Base-by-base conservation (phyloP, 257 asterid genomes). In the Fraxinus excelsior region DNA sequence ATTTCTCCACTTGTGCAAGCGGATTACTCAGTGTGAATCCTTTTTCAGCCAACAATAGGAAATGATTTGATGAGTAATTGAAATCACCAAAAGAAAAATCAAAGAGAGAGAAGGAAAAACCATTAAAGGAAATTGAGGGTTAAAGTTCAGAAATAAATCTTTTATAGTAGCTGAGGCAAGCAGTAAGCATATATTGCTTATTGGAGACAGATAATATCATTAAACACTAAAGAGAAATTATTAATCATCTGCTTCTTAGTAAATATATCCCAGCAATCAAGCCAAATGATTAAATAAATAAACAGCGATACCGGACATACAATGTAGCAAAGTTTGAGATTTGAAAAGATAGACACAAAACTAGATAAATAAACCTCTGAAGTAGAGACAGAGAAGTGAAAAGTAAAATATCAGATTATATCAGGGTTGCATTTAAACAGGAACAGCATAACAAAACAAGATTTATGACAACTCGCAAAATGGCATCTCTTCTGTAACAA, bases 1-100 rank as follows among this genome's bases (percentile, higher is more conserved):
- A 95, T 95, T 72, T 72, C 64, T 72, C 80, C 69, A 69, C 79
- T 70, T 38, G 77, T 82, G 66, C 83, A 42, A 78, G 53, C 64
- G 23, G 79, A 84, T 67, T 67, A 65, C 23, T 66, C n/a, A n/a
- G 73, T 21, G 29, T 40, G 67, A 81, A 76, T 42, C 70, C 77
- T 40, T 70, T 58, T 58, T 46, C 9, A 38, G 31, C n/a, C 72
- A 32, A 77, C 51, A 51, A 31, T 70, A 29, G 65, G 53, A 19
- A 80, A 76, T 5, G 75, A 76, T 40, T 37, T 65, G 8, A 0
- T n/a, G n/a, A 68, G 68, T 40, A 81, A 13, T 44, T 51, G 32
- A 73, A 73, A 3, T 29, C n/a, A 29, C 28, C 11, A 71, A 66
- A 32, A 46, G 42, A 26, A 31, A 38, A 25, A 72, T 56, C 70